These are phyloP conservation scores for Vararia minispora DNA, from an alignment of 768 basidiomycete species.

Conservation along the genomic window DNA sequence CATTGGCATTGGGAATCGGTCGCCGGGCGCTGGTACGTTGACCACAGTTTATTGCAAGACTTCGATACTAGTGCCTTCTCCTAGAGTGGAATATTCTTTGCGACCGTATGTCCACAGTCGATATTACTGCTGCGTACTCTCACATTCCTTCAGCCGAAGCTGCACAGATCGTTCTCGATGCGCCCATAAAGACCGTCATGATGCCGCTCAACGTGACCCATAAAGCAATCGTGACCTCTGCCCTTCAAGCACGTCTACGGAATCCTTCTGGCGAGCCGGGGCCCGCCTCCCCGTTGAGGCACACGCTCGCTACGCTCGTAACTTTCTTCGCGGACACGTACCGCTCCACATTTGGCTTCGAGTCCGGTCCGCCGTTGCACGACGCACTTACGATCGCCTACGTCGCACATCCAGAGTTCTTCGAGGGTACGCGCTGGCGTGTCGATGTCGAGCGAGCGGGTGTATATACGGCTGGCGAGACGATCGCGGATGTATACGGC, in stretches of 20 bases:
- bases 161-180: conserved; percentile 68
- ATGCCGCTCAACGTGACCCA: conserved; percentile 86
- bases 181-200: conserved; percentile 60
- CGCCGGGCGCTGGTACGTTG: conserved; percentile 53
- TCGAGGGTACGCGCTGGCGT: conserved; percentile 48
- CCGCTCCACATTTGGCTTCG: conserved; percentile 66
- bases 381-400: conserved; percentile 79
- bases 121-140: background rate
- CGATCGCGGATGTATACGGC: conserved; percentile 69
- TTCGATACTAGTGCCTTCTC: background rate
- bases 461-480: conserved; percentile 59
- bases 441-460: conserved; percentile 78
- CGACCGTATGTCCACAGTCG: conserved; percentile 47
- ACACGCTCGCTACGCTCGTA: conserved; percentile 65
- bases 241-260: conserved; percentile 43
- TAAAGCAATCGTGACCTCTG: conserved; percentile 59
- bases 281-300: conserved; percentile 40
- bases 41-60: background rate
- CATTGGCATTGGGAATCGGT: conserved; percentile 73
- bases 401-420: conserved; percentile 56
- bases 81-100: conserved; percentile 74
- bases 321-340: conserved; percentile 66
- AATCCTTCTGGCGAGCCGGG: conserved; percentile 17
- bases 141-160: conserved; percentile 49
- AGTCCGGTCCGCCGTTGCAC: conserved; percentile 80